Percentiles rank a stretch among this genome's conserved stretches.
Conservation (phyloP, 192 early-diverging fungal species). For the Martensiomyces pterosporus region DNA sequence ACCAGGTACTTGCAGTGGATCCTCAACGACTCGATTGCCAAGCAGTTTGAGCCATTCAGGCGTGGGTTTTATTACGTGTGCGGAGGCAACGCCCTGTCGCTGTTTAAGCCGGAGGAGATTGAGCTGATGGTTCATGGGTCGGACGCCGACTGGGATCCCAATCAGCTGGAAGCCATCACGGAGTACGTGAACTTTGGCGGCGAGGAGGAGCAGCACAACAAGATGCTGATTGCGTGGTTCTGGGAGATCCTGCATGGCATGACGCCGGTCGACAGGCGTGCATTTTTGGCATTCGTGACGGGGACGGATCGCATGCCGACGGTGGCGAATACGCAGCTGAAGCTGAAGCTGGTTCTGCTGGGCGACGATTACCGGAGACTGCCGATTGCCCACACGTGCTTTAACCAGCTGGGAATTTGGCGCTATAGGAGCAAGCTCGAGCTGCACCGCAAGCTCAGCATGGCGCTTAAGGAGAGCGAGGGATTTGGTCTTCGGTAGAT, state of each 20-base stretch:
- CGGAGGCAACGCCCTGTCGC: constrained; percentile 76
- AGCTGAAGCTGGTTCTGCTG: constrained; percentile 68
- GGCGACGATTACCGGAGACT: constrained; percentile 61
- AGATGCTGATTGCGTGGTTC: constrained; percentile 61
- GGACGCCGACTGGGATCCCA: constrained; percentile 48
- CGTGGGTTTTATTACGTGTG: constrained; percentile 87
- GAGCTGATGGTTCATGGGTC: constrained; percentile 86
- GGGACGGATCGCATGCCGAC: constrained; percentile 89
- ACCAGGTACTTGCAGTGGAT: constrained; percentile 77
- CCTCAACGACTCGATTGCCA: constrained; percentile 66
- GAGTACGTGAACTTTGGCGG: constrained; percentile 51
- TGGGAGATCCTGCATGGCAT: constrained; percentile 78
- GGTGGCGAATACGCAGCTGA: constrained; percentile 55
- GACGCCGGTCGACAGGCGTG: constrained; percentile 59
- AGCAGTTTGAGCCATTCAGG: constrained; percentile 79
- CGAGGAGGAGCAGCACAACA: constrained; percentile 26
- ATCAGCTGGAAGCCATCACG: constrained; percentile 32
- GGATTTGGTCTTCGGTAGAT: constrained; percentile 69
- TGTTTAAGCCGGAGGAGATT: constrained; percentile 91
- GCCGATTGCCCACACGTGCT: constrained; percentile 92
- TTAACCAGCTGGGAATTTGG: constrained; percentile 85
- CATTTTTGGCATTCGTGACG: constrained; percentile 83
- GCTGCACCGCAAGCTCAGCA: constrained; percentile 60
- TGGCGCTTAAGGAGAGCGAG: constrained; percentile 75
- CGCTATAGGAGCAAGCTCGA: constrained; percentile 66